These are phyloP conservation scores for Fusarium ramigenum DNA, from an alignment of 2,329 filamentous ascomycete genomes.

Conservation along the genomic window DNA sequence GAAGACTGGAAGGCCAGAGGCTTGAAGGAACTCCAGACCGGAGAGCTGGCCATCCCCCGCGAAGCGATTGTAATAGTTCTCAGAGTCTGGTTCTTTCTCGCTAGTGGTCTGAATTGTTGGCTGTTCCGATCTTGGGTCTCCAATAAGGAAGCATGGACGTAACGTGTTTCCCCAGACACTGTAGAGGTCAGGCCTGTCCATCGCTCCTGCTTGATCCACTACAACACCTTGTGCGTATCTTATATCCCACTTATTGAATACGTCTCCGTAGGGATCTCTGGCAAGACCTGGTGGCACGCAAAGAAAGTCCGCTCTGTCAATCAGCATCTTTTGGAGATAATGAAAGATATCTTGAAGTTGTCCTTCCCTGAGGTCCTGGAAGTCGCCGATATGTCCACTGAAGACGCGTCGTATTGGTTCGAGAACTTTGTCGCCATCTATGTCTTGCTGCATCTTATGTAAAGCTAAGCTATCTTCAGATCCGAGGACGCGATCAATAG, in stretches of 20 bases:
- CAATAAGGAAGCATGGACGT: conserved; percentile 31
- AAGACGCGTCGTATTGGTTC: too few relatives aligned
- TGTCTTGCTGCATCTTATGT: background rate
- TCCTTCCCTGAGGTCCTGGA: too few relatives aligned
- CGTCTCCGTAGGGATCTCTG: too few relatives aligned
- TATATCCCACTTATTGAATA: too few relatives aligned
- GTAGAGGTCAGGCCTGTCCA: conserved; percentile 26
- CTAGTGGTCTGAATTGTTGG: background rate
- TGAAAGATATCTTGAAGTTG: too few relatives aligned
- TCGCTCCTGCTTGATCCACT: conserved; percentile 38
- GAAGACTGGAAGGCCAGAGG: conserved; percentile 23
- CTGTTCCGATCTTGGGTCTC: conserved; percentile 29
- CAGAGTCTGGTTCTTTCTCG: background rate
- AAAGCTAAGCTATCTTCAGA: conserved; percentile 3
- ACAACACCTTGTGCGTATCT: conserved; percentile 1
- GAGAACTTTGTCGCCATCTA: background rate
- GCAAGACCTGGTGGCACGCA: too few relatives aligned
- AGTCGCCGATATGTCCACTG: too few relatives aligned
- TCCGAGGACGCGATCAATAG: background rate
- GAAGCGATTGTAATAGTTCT: conserved; percentile 13
- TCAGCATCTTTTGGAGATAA: too few relatives aligned
- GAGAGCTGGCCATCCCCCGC: conserved; percentile 13
- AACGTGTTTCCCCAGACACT: conserved; percentile 38
- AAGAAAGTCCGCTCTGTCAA: too few relatives aligned
- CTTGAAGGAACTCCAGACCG: background rate